Evolutionary conservation across 352 stramenopile genomes (phyloP).

Genomic region (Globisporangium iwayamae): DNA sequence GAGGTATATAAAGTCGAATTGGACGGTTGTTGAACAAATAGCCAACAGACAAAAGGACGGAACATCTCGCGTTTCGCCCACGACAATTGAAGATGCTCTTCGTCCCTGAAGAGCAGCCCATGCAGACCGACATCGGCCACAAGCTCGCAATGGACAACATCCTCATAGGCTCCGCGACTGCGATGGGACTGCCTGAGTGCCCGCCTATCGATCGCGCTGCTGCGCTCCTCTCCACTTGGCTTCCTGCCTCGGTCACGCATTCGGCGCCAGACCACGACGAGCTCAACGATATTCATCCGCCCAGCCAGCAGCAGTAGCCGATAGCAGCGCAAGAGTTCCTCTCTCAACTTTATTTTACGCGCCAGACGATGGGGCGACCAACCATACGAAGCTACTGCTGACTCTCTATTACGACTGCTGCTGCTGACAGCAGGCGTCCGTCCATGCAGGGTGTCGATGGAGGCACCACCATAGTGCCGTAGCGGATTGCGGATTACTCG

Average conservation of each 20-base stretch:
- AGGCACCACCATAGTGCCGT: too few species aligned
- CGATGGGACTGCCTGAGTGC: neutral
- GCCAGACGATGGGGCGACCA: neutral
- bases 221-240: neutral
- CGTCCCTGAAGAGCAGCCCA: slow-evolving; percentile 1
- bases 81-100: slow-evolving; percentile 5
- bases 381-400: neutral
- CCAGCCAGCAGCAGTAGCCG: too few species aligned
- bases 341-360: neutral
- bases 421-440: neutral
- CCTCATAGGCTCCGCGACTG: too few species aligned
- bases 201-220: slow-evolving; percentile 6
- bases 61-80: neutral
- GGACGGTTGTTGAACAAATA: neutral
- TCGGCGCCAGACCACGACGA: slow-evolving; percentile 2
- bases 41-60: slow-evolving; percentile 8
- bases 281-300: slow-evolving; percentile 7
- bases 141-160: too few species aligned
- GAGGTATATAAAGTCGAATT: neutral
- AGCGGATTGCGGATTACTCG: too few species aligned
- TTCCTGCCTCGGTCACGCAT: neutral
- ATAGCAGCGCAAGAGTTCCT: neutral
- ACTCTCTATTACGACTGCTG: neutral
- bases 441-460: too few species aligned
- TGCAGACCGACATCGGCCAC: neutral